Conservation (phyloP, 345 rosid genomes). For the Bruguiera parviflora region DNA sequence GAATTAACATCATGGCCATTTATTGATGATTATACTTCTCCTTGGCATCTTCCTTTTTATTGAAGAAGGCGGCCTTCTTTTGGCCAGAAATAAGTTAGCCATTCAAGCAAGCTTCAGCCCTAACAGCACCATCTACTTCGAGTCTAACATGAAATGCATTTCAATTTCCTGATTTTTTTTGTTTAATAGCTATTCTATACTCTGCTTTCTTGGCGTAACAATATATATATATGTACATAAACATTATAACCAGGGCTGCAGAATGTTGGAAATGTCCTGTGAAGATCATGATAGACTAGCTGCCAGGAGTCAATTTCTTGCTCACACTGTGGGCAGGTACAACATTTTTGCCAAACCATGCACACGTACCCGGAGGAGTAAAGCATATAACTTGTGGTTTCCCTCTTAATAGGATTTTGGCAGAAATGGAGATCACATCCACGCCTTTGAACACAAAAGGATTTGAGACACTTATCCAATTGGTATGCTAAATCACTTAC, state of each 20-base stretch:
- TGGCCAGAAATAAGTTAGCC: too few relatives aligned
- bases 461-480: constrained; percentile 36
- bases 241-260: constrained; percentile 11
- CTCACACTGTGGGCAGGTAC: constrained; percentile 24
- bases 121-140: too few relatives aligned
- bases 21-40: too few relatives aligned
- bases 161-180: too few relatives aligned
- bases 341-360: background rate
- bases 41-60: too few relatives aligned
- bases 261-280: constrained; percentile 27
- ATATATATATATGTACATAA: too few relatives aligned
- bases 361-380: background rate
- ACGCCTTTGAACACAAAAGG: constrained; percentile 40
- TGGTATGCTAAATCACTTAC: constrained; percentile 25
- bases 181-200: too few relatives aligned
- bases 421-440: constrained; percentile 43
- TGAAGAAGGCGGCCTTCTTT: too few relatives aligned
- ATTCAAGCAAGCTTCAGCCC: too few relatives aligned
- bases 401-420: constrained; percentile 25
- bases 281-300: constrained; percentile 22
- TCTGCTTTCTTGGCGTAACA: too few relatives aligned
- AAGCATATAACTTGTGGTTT: background rate
- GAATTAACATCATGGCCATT: too few relatives aligned
- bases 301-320: constrained; percentile 17
- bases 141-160: background rate